phyloP scores from a whole-genome alignment of 257 asterid genomes.

The Cynanchum wilfordii region DNA sequence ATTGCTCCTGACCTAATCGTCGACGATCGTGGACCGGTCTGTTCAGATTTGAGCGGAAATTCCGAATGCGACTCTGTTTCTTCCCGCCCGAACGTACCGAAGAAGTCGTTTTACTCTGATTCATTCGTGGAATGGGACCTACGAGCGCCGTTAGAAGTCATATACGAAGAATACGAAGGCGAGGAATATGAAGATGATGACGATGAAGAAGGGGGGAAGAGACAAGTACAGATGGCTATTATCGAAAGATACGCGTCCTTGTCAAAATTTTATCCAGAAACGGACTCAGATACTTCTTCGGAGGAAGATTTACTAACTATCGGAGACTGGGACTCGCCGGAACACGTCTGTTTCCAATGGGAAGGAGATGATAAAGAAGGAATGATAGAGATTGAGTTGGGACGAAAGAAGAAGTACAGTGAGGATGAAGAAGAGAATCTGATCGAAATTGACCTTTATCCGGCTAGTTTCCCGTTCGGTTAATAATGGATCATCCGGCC shows the following conservation, averaged over 20 bases:
- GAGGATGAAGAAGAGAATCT: constrained; percentile 68
- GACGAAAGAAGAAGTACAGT: constrained; percentile 32
- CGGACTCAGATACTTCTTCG: constrained; percentile 69
- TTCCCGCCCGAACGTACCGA: background rate
- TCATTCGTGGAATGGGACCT: constrained; percentile 78
- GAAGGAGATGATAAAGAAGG: constrained; percentile 63
- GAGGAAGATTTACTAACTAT: constrained; percentile 38
- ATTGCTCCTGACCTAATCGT: constrained; percentile 1
- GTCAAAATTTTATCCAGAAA: constrained; percentile 74
- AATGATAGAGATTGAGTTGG: constrained; percentile 69
- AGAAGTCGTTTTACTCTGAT: constrained; percentile 16
- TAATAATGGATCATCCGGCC: constrained; percentile 23
- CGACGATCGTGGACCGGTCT: constrained; percentile 10
- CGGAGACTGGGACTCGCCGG: constrained; percentile 44
- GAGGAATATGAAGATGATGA: constrained; percentile 40
- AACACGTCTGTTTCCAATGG: constrained; percentile 41
- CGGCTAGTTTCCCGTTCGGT: background rate
- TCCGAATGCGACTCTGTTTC: constrained; percentile 1
- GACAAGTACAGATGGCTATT: constrained; percentile 35
- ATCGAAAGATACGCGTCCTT: constrained; percentile 61
- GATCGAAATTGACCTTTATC: constrained; percentile 3
- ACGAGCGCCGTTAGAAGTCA: constrained; percentile 87
- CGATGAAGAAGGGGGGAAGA: constrained; percentile 28
- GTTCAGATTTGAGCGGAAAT: background rate
- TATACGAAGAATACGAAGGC: constrained; percentile 65